Base-by-base conservation (phyloP, 2,329 filamentous ascomycete species). In the Curvularia sp. region DNA sequence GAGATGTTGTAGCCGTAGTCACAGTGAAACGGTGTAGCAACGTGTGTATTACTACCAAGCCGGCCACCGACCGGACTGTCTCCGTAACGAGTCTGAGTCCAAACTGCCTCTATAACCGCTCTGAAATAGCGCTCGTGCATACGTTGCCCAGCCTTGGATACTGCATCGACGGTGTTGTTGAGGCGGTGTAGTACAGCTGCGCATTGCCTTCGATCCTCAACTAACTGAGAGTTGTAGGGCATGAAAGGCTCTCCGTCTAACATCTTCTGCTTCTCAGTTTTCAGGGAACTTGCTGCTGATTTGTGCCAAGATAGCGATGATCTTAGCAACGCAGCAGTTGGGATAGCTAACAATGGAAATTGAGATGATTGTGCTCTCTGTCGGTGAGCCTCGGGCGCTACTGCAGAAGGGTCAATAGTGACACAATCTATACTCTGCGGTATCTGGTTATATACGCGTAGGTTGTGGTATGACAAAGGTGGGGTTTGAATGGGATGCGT, bases 1-100 rank as follows among this genome's bases (percentile, higher is more conserved):
- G 86, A 85, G 68, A 98, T 90, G 76, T 98, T 98, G 80, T 97
- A 97, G 0, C 94, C 94, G 71, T 97, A 97, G 72, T 97, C 92
- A 74, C 93, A 97, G 47, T 84, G 88, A 76, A 98, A 98, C 0
- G 94, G 93, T 2, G 90, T 87, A 72, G 97, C 93, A 30, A 98
- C 89, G 38, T 89, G 83, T 4, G 91, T 89, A 55, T 89, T 86
- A 19, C 88, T 85, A 18, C 92, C 92, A 4, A 95, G 85, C 25
- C 82, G 84, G 57, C 86, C 91, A 43, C 59, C 57, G 34, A 58
- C 51, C 19, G 43, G 53, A 30, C 50, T 43, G 52, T 62, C 56
- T 25, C 36, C 49, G 23, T 49, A 52, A 50, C 51, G 60, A 73
- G 66, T 55, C 32, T 60, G 64, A 5, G 60, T 60, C 64, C 67